These are phyloP conservation scores for Phyllosticta citrichinensis DNA, from an alignment of 2,329 filamentous ascomycete species.

Conservation along the genomic window DNA sequence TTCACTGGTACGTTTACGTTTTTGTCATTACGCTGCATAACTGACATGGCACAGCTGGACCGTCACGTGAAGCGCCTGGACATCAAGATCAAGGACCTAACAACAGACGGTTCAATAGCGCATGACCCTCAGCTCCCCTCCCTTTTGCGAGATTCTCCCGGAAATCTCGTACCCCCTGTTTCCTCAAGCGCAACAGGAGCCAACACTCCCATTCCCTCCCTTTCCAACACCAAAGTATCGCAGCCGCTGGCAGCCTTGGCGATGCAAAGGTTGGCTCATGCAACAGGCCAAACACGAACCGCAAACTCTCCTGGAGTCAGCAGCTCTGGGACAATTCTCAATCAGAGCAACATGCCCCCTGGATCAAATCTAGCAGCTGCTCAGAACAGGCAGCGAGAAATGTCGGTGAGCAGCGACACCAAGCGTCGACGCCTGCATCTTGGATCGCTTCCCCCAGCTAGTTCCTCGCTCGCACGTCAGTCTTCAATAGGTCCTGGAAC, in stretches of 20 bases:
- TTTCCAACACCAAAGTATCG: constrained; percentile 48
- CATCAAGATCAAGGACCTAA: constrained; percentile 49
- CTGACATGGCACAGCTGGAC: constrained; percentile 36
- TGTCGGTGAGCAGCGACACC: constrained; percentile 43
- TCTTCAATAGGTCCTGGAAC: constrained; percentile 53
- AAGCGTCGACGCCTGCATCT: constrained; percentile 52
- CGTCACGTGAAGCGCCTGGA: constrained; percentile 55
- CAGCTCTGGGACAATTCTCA: constrained; percentile 1
- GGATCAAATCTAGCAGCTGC: constrained; percentile 13
- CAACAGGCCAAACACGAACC: constrained; percentile 11
- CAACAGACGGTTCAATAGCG: constrained; percentile 48
- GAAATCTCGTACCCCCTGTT: constrained; percentile 39
- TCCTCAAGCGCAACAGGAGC: constrained; percentile 37
- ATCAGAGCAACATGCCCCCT: constrained; percentile 7
- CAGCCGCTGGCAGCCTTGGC: constrained; percentile 30
- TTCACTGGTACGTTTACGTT: constrained; percentile 48
- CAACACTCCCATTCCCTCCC: constrained; percentile 42
- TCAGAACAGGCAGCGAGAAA: constrained; percentile 37
- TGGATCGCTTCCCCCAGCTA: constrained; percentile 40
- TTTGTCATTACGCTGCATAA: not conserved
- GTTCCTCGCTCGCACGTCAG: constrained; percentile 46
- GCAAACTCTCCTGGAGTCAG: constrained; percentile 2
- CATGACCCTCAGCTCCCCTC: constrained; percentile 51
- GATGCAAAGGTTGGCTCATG: constrained; percentile 34
- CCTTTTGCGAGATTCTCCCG: constrained; percentile 40